These are phyloP conservation scores for Aspergillus pseudoviridinutans DNA, from an alignment of 2,329 filamentous ascomycete genomes.

Conservation along the genomic window DNA sequence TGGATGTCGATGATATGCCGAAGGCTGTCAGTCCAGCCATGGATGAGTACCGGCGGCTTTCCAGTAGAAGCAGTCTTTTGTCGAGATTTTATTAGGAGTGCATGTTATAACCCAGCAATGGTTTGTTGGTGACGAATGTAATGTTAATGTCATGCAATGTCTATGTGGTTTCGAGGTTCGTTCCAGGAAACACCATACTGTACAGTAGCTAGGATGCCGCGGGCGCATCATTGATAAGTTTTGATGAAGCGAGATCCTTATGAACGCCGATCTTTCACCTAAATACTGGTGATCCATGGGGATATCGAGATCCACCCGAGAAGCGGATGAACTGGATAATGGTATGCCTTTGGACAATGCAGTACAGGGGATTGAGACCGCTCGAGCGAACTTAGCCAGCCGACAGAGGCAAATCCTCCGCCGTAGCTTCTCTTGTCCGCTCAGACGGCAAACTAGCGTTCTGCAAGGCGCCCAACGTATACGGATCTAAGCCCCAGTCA, in stretches of 20 bases:
- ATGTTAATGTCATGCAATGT: neutral
- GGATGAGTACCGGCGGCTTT: slow-evolving; percentile 31
- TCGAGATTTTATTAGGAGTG: slow-evolving; percentile 21
- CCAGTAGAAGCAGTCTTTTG: slow-evolving; percentile 23
- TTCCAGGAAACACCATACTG: too few relatives aligned
- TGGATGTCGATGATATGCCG: slow-evolving; percentile 16
- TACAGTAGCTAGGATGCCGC: too few relatives aligned
- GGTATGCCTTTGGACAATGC: too few relatives aligned
- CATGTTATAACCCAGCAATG: neutral
- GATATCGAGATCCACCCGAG: too few relatives aligned
- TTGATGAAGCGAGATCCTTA: too few relatives aligned
- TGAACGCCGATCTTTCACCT: too few relatives aligned
- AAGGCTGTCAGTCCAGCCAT: slow-evolving; percentile 29
- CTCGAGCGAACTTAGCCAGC: too few relatives aligned
- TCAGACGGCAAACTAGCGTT: slow-evolving; percentile 32
- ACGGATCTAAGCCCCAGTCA: slow-evolving; percentile 47
- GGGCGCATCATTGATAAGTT: too few relatives aligned
- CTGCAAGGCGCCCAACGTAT: slow-evolving; percentile 28
- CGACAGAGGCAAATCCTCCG: neutral
- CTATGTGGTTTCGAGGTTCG: too few relatives aligned
- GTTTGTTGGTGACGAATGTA: neutral
- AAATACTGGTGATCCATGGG: too few relatives aligned
- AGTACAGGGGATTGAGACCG: neutral
- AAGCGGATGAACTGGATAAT: too few relatives aligned
- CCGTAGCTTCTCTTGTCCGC: neutral